Evolutionary conservation across 768 basidiomycete species (phyloP), one percentile per base, ranked within the genome.

Genomic region (Rubroboletus satanas): DNA sequence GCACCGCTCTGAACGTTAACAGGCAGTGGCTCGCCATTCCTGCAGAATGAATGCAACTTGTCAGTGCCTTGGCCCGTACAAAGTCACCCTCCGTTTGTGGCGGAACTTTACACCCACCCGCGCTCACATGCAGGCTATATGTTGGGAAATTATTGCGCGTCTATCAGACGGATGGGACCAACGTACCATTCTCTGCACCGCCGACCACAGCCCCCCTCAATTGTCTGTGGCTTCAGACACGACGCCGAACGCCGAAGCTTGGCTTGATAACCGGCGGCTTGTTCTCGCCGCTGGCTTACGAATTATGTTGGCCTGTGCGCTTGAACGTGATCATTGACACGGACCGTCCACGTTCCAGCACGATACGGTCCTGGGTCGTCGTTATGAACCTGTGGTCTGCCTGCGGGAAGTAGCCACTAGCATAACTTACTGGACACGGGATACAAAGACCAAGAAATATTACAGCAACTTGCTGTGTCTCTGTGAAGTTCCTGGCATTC

Each of bases 41-140:
- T 58, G 65, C 63, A 42, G 65, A 62, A 65, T 63, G 57, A 64
- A 64, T 28, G n/a, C 41, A 51, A 32, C 38, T 26, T 26, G 46
- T 61, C 69, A 69, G 64, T 35, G 69, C 56, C 59, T 51, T 36
- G 48, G 56, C 26, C 26, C 23, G 50, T 23, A 36, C 51, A 41
- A 56, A 52, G 33, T 56, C 52, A 45, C 15, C 32, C 48, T 46
- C 70, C 68, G 70, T 46, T 21, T 35, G 33, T 21, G 31, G 50
- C 70, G 68, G 68, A 61, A 56, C 44, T 28, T 47, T 44, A 41
- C 44, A 45, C 6, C 21, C 11, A 21, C 26, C 26, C 32, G 33
- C 23, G 26, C 49, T 32, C 18, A 21, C 10, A 23, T 29, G 49
- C 26, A 26, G 26, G 26, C 26, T 26, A 26, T n/a, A 15, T 47